These are phyloP conservation scores for Candida xiaguanensis DNA, from an alignment of 805 yeast species.

Conservation along the genomic window DNA sequence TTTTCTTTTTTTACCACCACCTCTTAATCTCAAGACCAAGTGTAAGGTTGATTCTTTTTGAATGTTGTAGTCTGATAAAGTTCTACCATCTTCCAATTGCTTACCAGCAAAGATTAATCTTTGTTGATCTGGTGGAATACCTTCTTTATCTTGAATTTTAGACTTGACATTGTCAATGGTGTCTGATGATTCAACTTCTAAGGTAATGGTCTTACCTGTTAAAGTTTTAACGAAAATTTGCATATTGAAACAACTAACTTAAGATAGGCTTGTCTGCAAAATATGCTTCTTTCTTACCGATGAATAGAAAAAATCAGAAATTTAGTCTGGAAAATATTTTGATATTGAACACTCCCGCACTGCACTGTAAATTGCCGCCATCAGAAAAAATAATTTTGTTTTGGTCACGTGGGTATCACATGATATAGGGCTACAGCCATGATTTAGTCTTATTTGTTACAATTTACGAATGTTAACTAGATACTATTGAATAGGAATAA, in stretches of 20 bases:
- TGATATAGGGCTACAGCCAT: background rate
- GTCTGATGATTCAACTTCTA: slow-evolving; percentile 98
- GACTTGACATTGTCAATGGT: slow-evolving; percentile 98
- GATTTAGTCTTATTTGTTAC: background rate
- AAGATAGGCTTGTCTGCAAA: slow-evolving; percentile 17
- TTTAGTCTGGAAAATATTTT: background rate
- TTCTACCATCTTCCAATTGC: slow-evolving; percentile 99
- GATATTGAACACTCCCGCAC: too few species aligned
- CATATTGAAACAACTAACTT: slow-evolving; percentile 48
- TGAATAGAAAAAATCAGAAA: background rate
- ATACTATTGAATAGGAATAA: too few species aligned
- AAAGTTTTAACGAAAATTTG: slow-evolving; percentile 99
- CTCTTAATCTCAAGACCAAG: slow-evolving; percentile 95
- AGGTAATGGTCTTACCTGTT: slow-evolving; percentile 98
- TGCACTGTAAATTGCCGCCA: too few species aligned
- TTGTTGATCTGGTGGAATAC: slow-evolving; percentile 99
- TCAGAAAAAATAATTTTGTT: slow-evolving; percentile 1
- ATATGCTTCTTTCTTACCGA: slow-evolving; percentile 42
- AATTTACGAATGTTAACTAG: too few species aligned
- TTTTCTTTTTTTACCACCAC: slow-evolving; percentile 99
- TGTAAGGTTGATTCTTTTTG: slow-evolving; percentile 99
- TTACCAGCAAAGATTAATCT: slow-evolving; percentile 99
- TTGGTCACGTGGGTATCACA: background rate
- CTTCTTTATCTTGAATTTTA: slow-evolving; percentile 98
- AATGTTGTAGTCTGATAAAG: slow-evolving; percentile 98